Conservation (phyloP, 2,329 filamentous ascomycete species). For the Cadophora gregata region DNA sequence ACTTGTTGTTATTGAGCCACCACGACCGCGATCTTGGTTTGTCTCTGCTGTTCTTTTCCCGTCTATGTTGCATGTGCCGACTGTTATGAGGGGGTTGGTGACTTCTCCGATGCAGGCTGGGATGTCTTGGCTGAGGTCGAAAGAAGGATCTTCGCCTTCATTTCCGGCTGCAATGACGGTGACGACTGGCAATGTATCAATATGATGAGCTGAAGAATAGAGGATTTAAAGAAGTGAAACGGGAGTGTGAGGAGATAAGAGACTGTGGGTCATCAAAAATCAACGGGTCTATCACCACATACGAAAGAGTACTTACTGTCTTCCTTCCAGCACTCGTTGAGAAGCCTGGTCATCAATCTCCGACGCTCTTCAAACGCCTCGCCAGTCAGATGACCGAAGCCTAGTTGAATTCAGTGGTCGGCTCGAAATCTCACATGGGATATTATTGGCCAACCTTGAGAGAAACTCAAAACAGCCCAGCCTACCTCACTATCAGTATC, state of each 20-base stretch:
- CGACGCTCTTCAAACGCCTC: neutral
- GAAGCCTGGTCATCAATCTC: neutral
- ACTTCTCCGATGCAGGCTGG: conserved; percentile 2
- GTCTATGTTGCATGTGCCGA: conserved; percentile 5
- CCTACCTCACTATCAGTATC: neutral
- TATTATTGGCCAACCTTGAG: neutral
- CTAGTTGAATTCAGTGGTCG: neutral
- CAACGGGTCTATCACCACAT: neutral
- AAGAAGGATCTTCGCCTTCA: neutral
- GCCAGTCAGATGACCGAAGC: neutral
- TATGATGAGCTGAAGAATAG: neutral
- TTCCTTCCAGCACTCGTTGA: neutral
- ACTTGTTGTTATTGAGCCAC: conserved; percentile 10
- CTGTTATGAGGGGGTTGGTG: conserved; percentile 17
- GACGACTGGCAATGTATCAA: neutral
- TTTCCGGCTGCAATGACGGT: conserved; percentile 17
- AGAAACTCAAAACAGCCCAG: conserved; percentile 1
- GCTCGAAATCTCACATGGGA: neutral
- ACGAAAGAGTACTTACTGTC: neutral
- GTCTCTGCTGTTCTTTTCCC: neutral
- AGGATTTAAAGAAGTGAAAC: too few relatives aligned
- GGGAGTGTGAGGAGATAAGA: too few relatives aligned
- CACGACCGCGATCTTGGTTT: neutral
- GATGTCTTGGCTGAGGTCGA: conserved; percentile 13
- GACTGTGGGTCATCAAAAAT: neutral